Evolutionary conservation across 192 early-diverging fungal genomes (phyloP), one percentile per base, ranked within the genome.

Genomic region (Blastocladiella britannica): DNA sequence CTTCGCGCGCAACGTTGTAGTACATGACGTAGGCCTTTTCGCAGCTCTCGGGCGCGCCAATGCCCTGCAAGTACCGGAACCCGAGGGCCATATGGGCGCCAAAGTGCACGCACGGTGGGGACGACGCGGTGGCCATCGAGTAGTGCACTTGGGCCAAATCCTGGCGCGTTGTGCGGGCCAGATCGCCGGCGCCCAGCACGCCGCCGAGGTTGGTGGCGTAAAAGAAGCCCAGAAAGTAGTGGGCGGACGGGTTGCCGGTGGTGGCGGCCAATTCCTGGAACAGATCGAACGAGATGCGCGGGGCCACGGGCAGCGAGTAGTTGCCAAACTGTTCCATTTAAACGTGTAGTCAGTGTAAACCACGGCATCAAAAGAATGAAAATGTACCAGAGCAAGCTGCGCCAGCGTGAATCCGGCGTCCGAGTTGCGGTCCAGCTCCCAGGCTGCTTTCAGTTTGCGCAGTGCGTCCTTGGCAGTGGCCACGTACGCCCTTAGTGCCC

Each of bases 161-260:
- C 20, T 65, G 52, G 12, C 63, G 51, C 28, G 83, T 82, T n/a
- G n/a, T n/a, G n/a, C n/a, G n/a, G 15, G 37, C 12, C 37, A 20
- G 15, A 6, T 20, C n/a, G 15, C 15, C 12, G 15, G 37, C 15
- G 15, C 37, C 37, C 15, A 47, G 37, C 2, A 47, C 37, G 2
- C 37, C 51, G 24, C 91, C 90, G 53, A 95, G 57, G 0, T 89
- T 92, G 0, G 92, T 91, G 12, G 92, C 82, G 66, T 94, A 85
- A 66, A 91, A 80, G 53, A 91, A 77, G 15, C 92, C 94, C 5
- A 94, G 65, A 73, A 86, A 86, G 26, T 91, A 82, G 62, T 91
- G 94, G 18, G 86, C 91, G 12, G 81, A 73, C 3, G 85, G 73
- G 63, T 88, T 83, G 54, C 90, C 92, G 26, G 69, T 77, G 28